Evolutionary conservation across 2,329 filamentous ascomycete species (phyloP), one percentile per base, ranked within the genome.

Genomic region (Zymoseptoria pseudotritici): DNA sequence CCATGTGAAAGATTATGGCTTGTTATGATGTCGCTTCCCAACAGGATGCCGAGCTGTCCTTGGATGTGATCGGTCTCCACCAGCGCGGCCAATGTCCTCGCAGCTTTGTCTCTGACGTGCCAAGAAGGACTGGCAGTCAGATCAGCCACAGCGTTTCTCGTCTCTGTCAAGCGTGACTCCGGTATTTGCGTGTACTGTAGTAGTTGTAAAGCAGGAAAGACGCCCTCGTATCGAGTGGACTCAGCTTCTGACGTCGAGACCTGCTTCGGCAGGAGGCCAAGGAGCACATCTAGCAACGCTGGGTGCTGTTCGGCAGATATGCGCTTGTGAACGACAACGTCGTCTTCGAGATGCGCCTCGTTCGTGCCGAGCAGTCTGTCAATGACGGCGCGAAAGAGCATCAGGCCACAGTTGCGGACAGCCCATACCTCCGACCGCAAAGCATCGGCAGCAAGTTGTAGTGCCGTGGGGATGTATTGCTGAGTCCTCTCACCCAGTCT

Each of bases 351-450:
- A 60, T 79, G 76, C 6, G 76, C 73, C 60, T 91, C 87, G 58
- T 85, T 86, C 0, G 86, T 90, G 17, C 90, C 89, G 26, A 94
- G 84, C 0, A 95, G 77, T 63, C 84, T 83, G 70, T 94, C 90
- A 56, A 96, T 89, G 4, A 97, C 79, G 63, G 91, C 90, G 58
- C 93, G 86, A 65, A 97, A 86, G 6, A 99, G 83, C 76, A 97
- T 88, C 36, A 97, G 77, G 1, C 91, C 91, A 66, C 91, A 97
- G 72, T 99, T 99, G 0, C 92, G 87, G 59, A 99, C 91, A 0
- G 92, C 90, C 94, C 94, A 99, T 21, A 94, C 85, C 61, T 89
- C 83, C 0, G 90, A 94, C 52, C 85, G 87, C 17, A 99, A 80
- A 56, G 88, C 90, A 60, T 83, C 83, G 10, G 90, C 89, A 1